Evolutionary conservation across 2,329 filamentous ascomycete genomes (phyloP).

Genomic region (Xylaria sp.): DNA sequence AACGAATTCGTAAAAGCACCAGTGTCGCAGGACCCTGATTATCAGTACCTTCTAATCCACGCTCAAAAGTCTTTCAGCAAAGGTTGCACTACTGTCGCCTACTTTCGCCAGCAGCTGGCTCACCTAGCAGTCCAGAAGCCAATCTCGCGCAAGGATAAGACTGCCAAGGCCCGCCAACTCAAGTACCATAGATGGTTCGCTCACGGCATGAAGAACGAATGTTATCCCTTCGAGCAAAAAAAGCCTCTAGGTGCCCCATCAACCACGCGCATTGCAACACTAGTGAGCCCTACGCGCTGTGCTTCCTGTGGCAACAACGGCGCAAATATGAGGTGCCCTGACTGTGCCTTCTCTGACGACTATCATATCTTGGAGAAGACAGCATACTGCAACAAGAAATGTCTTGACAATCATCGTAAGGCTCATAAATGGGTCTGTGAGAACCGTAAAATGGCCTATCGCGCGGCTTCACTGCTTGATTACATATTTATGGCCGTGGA

Average conservation of each 20-base stretch:
- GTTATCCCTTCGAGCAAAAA: slow-evolving; percentile 21
- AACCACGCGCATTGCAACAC: neutral
- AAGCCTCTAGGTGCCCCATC: slow-evolving; percentile 13
- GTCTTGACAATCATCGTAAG: slow-evolving; percentile 16
- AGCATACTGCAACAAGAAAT: slow-evolving; percentile 38
- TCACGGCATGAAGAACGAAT: slow-evolving; percentile 31
- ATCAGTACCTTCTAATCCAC: slow-evolving; percentile 17
- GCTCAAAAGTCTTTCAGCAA: neutral
- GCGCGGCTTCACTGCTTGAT: slow-evolving; percentile 13
- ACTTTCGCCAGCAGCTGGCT: slow-evolving; percentile 31
- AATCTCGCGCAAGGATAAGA: slow-evolving; percentile 28
- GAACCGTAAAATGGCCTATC: slow-evolving; percentile 27
- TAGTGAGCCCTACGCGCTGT: slow-evolving; percentile 13
- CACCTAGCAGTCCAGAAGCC: slow-evolving; percentile 23
- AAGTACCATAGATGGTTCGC: slow-evolving; percentile 36
- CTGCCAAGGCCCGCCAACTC: slow-evolving; percentile 31
- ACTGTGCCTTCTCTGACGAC: slow-evolving; percentile 25
- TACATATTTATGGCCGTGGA: slow-evolving; percentile 16
- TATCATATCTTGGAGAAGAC: slow-evolving; percentile 25
- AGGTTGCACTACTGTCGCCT: neutral
- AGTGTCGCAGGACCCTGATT: slow-evolving; percentile 24
- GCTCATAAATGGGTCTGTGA: slow-evolving; percentile 27
- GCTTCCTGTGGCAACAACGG: slow-evolving; percentile 30
- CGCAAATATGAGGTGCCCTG: slow-evolving; percentile 29
- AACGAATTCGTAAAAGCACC: slow-evolving; percentile 4